Conservation (phyloP, 1,284 basidiomycete genomes). For the Marasmius fiardii region DNA sequence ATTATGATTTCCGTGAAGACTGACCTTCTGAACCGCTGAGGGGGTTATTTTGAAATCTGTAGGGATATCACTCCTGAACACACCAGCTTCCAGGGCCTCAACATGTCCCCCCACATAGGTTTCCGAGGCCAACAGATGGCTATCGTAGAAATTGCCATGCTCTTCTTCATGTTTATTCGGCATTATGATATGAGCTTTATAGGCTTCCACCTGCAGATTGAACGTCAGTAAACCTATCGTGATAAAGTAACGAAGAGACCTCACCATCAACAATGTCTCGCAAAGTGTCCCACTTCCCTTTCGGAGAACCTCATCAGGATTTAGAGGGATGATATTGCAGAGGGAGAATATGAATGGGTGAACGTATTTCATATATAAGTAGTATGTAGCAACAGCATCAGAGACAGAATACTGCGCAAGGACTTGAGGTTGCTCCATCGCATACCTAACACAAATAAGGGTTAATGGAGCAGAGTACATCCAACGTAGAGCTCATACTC, state of each 20-base stretch:
- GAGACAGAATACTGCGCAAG: constrained; percentile 99
- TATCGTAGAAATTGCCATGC: constrained; percentile 91
- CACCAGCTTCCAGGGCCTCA: constrained; percentile 97
- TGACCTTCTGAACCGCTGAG: constrained; percentile 79
- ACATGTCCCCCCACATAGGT: constrained; percentile 99
- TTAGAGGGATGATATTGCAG: constrained; percentile 98
- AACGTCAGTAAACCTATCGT: constrained; percentile 2
- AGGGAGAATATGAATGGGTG: constrained; percentile 99
- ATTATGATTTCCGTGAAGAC: constrained; percentile 14
- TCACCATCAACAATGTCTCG: constrained; percentile 96
- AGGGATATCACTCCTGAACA: constrained; percentile 95
- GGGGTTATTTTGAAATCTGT: constrained; percentile 97
- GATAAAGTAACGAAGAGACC: constrained; percentile 20
- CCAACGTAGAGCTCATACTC: constrained; percentile 26
- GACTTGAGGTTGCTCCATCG: constrained; percentile 92
- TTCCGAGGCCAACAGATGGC: constrained; percentile 94
- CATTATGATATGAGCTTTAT: constrained; percentile 91
- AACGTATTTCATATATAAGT: constrained; percentile 99
- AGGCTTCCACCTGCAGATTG: constrained; percentile 84
- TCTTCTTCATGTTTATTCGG: constrained; percentile 96
- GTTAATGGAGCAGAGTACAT: neutral
- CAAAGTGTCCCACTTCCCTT: constrained; percentile 97
- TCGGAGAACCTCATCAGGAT: constrained; percentile 94
- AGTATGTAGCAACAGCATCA: constrained; percentile 99
- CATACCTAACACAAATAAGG: constrained; percentile 63